Evolutionary conservation across 2,329 filamentous ascomycete genomes (phyloP).

Genomic region (Hypoxylon sp.): DNA sequence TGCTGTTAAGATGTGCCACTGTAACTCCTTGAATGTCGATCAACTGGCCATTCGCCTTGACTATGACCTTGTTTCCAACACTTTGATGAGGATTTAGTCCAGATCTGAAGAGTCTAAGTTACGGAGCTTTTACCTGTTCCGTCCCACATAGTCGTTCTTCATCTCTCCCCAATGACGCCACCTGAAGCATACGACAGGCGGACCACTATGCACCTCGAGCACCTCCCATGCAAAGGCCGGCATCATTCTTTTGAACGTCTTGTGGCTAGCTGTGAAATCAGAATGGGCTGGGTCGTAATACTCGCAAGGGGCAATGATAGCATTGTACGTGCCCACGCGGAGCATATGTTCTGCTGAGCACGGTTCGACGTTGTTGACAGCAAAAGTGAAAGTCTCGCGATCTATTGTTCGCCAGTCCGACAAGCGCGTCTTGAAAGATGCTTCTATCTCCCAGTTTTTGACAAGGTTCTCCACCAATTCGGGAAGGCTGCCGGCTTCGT

Average conservation of each 20-base stretch:
- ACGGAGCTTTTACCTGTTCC: neutral
- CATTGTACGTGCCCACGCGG: constrained; percentile 18
- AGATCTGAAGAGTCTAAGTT: neutral
- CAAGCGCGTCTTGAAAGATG: constrained; percentile 14
- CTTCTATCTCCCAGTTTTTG: constrained; percentile 25
- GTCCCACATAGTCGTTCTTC: constrained; percentile 16
- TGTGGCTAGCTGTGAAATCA: constrained; percentile 13
- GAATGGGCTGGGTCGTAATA: constrained; percentile 13
- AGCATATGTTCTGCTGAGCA: constrained; percentile 23
- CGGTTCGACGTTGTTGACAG: constrained; percentile 12
- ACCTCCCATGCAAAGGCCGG: constrained; percentile 18
- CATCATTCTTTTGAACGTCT: constrained; percentile 23
- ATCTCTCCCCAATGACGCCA: constrained; percentile 22
- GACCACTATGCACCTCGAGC: constrained; percentile 7
- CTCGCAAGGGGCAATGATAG: constrained; percentile 9
- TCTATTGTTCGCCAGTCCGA: constrained; percentile 20
- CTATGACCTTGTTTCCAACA: constrained; percentile 3
- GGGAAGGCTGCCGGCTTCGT: constrained; percentile 16
- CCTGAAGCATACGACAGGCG: constrained; percentile 12
- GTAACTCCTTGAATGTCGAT: constrained; percentile 14
- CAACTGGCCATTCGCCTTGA: constrained; percentile 14
- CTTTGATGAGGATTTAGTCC: neutral
- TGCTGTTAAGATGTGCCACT: constrained; percentile 5
- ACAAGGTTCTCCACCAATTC: constrained; percentile 22
- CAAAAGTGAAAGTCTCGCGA: constrained; percentile 11